Percentiles rank a stretch among this genome's conserved stretches.
These are phyloP conservation scores for Trichoderma afroharzianum DNA, from an alignment of 2,329 filamentous ascomycete genomes.

Conservation along the genomic window DNA sequence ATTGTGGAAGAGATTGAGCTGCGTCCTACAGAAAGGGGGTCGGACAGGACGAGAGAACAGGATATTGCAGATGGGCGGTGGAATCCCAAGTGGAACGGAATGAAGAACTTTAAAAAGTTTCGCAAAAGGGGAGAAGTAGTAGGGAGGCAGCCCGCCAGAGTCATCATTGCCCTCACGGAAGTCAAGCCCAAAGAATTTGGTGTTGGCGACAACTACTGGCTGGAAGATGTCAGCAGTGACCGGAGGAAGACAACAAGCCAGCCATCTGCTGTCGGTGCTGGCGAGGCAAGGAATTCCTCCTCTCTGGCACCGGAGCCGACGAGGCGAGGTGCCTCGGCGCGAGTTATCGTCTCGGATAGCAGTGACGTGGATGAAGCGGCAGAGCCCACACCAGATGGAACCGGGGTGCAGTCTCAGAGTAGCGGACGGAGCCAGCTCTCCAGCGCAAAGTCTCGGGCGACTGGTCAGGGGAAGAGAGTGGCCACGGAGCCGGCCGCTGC, in stretches of 20 bases:
- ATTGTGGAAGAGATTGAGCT: constrained; percentile 76
- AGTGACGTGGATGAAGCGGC: constrained; percentile 32
- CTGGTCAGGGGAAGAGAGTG: constrained; percentile 32
- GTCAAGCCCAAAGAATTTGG: constrained; percentile 69
- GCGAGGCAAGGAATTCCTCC: neutral
- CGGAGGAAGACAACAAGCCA: constrained; percentile 28
- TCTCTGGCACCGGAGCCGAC: constrained; percentile 18
- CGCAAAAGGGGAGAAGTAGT: constrained; percentile 51
- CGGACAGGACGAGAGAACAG: constrained; percentile 40
- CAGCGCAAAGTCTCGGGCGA: constrained; percentile 25
- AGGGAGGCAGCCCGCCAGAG: constrained; percentile 41
- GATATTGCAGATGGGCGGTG: constrained; percentile 60
- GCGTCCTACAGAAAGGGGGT: constrained; percentile 32
- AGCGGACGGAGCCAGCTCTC: constrained; percentile 30
- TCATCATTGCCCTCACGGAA: constrained; percentile 70
- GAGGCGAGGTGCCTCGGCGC: constrained; percentile 21
- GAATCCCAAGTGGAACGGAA: constrained; percentile 87
- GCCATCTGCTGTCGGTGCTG: constrained; percentile 22
- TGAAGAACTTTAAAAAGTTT: constrained; percentile 96
- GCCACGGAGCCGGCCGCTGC: constrained; percentile 29
- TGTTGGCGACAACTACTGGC: constrained; percentile 74
- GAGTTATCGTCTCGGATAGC: constrained; percentile 35
- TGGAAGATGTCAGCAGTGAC: constrained; percentile 48
- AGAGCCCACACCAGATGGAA: constrained; percentile 14
- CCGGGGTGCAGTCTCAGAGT: constrained; percentile 28